Percentiles rank a stretch among this genome's conserved stretches.
Evolutionary conservation across 768 basidiomycete species (phyloP).

Genomic region (Tylopilus felleus): DNA sequence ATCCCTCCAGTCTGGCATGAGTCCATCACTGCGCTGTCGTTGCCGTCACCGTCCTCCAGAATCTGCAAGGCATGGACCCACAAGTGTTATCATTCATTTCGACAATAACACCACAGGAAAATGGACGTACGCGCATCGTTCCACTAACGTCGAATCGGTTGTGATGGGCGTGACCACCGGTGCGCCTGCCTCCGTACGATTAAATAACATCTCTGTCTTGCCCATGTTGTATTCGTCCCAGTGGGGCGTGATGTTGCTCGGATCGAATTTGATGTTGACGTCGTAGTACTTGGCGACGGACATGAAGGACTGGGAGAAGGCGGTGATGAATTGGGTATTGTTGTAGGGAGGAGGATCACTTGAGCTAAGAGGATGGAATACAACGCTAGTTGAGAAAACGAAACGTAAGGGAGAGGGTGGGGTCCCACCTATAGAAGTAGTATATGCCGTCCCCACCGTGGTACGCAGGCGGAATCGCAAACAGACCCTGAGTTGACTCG

Average conservation of each 20-base stretch:
- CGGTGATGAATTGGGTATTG: constrained; percentile 1
- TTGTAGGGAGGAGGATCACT: neutral
- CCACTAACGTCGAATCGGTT: neutral
- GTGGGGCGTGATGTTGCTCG: constrained; percentile 13
- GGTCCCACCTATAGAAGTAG: constrained; percentile 35
- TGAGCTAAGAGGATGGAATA: neutral
- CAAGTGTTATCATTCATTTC: neutral
- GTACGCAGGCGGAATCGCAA: constrained; percentile 28
- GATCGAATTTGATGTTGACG: constrained; percentile 20
- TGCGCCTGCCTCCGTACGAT: constrained; percentile 3
- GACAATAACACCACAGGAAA: neutral
- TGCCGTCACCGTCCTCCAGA: constrained; percentile 15
- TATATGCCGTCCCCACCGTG: constrained; percentile 36
- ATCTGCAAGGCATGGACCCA: neutral
- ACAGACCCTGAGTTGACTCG: constrained; percentile 29
- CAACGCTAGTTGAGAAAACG: neutral
- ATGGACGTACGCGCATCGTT: constrained; percentile 16
- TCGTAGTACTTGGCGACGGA: constrained; percentile 21
- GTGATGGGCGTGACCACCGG: constrained; percentile 2
- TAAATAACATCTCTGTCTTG: constrained; percentile 17
- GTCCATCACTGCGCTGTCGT: neutral
- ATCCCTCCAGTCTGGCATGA: neutral
- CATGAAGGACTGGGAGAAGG: constrained; percentile 23
- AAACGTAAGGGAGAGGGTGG: neutral
- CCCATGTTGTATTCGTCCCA: constrained; percentile 7